Evolutionary conservation across 106 monocot species (phyloP).

Genomic region (Dioscorea zingiberensis): DNA sequence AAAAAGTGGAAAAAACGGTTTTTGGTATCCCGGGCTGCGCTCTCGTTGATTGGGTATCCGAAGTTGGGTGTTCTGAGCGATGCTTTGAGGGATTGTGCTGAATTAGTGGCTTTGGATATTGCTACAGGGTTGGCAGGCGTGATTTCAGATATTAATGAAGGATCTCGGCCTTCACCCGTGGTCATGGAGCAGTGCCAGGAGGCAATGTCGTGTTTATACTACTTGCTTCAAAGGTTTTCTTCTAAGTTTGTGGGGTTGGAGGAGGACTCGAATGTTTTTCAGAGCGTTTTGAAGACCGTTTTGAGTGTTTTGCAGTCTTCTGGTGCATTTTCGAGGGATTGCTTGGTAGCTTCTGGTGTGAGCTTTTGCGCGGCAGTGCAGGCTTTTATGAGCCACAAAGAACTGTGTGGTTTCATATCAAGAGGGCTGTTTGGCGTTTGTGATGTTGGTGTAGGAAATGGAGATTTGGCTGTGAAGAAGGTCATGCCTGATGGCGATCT

Average conservation of each 20-base stretch:
- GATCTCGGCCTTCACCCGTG: conserved; percentile 69
- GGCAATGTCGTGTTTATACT: conserved; percentile 96
- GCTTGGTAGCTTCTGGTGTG: conserved; percentile 91
- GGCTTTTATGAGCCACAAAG: conserved; percentile 33
- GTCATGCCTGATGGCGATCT: conserved; percentile 31
- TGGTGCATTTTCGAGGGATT: conserved; percentile 80
- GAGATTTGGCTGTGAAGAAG: conserved; percentile 8
- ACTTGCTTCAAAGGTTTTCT: conserved; percentile 81
- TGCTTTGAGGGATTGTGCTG: conserved; percentile 51
- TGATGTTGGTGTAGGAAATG: conserved; percentile 8
- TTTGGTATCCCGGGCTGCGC: conserved; percentile 58
- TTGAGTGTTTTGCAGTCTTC: conserved; percentile 62
- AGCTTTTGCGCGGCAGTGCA: conserved; percentile 89
- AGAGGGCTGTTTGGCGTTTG: conserved; percentile 47
- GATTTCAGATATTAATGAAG: conserved; percentile 38
- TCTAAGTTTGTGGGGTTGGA: conserved; percentile 38
- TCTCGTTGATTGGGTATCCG: conserved; percentile 81
- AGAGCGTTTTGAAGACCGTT: conserved; percentile 34
- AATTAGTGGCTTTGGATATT: conserved; percentile 57
- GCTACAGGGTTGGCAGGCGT: conserved; percentile 46
- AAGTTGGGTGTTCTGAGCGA: conserved; percentile 82
- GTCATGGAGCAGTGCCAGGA: conserved; percentile 99
- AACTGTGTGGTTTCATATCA: conserved; percentile 60
- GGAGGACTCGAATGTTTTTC: conserved; percentile 22
- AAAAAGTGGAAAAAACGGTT: conserved; percentile 49